phyloP scores from a whole-genome alignment of 2,329 filamentous ascomycete species.

The Epichloe typhina region DNA sequence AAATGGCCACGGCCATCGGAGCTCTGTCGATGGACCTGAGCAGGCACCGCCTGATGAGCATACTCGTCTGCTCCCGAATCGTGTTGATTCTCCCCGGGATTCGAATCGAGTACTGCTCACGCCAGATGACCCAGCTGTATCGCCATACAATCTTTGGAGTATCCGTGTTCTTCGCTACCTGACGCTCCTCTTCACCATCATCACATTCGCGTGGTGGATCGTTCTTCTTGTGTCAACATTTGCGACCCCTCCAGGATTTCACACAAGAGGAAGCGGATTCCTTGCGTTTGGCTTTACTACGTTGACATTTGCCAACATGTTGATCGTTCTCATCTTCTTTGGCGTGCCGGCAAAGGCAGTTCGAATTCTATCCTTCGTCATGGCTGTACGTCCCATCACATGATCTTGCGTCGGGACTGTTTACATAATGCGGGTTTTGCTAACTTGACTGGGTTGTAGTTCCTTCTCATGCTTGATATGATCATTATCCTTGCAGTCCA shows the following conservation, averaged over 20 bases:
- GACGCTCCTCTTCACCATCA: slow-evolving; percentile 59
- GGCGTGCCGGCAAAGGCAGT: slow-evolving; percentile 68
- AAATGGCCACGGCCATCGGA: slow-evolving; percentile 7
- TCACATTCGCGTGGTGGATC: slow-evolving; percentile 87
- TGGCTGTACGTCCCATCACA: slow-evolving; percentile 30
- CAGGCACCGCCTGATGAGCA: slow-evolving; percentile 33
- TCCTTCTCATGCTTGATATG: slow-evolving; percentile 44
- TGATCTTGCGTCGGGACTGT: neutral
- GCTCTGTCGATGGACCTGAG: slow-evolving; percentile 13
- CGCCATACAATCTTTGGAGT: slow-evolving; percentile 90
- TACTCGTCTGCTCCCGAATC: slow-evolving; percentile 56
- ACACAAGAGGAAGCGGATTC: slow-evolving; percentile 84
- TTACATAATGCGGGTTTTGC: neutral
- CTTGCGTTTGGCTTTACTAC: slow-evolving; percentile 76
- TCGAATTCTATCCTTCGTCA: slow-evolving; percentile 56
- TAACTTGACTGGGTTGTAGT: slow-evolving; percentile 10
- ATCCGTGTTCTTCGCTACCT: slow-evolving; percentile 69
- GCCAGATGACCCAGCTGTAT: slow-evolving; percentile 42
- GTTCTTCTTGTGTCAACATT: slow-evolving; percentile 81
- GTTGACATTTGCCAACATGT: slow-evolving; percentile 60
- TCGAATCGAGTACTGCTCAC: slow-evolving; percentile 24
- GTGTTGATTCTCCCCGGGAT: slow-evolving; percentile 41
- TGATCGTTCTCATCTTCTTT: slow-evolving; percentile 77
- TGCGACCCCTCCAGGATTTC: slow-evolving; percentile 75
- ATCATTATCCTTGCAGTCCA: slow-evolving; percentile 68